Evolutionary conservation across 805 yeast species (phyloP).

Genomic region (Ascoidea rubescens): DNA sequence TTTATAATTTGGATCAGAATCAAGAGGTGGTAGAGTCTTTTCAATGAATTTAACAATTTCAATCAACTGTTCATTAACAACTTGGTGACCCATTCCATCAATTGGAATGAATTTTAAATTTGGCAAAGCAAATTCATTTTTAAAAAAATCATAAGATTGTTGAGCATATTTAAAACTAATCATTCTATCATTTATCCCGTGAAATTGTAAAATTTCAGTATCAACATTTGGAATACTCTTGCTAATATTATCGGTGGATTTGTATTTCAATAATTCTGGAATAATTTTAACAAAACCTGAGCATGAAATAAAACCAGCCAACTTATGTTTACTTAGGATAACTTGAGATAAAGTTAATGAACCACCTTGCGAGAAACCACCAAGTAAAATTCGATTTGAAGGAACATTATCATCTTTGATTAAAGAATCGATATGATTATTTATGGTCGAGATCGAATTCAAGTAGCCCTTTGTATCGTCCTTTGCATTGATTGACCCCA

Average conservation of each 20-base stretch:
- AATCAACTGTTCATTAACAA: constrained; percentile 24
- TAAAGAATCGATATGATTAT: constrained; percentile 35
- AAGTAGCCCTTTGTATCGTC: constrained; percentile 44
- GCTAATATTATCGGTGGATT: constrained; percentile 13
- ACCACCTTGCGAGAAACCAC: constrained; percentile 95
- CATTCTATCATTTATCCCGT: constrained; percentile 69
- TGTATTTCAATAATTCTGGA: constrained; percentile 14
- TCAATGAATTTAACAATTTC: constrained; percentile 23
- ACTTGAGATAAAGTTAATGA: constrained; percentile 57
- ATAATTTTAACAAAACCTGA: constrained; percentile 57
- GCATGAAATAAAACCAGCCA: constrained; percentile 67
- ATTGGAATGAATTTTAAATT: constrained; percentile 18
- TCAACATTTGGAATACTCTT: constrained; percentile 28
- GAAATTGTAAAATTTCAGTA: constrained; percentile 81
- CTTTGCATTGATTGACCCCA: constrained; percentile 28
- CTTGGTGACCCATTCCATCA: constrained; percentile 19
- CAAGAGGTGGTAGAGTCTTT: constrained; percentile 6
- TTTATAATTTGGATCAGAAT: not conserved
- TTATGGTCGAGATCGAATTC: constrained; percentile 31
- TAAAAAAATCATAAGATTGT: constrained; percentile 20
- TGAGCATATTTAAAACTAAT: constrained; percentile 28
- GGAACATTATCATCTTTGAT: constrained; percentile 29
- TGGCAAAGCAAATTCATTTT: constrained; percentile 22
- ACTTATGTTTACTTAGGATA: constrained; percentile 36
- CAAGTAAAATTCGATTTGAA: constrained; percentile 63